These are phyloP conservation scores for Nemophila menziesii DNA, from an alignment of 257 asterid species.

Conservation along the genomic window DNA sequence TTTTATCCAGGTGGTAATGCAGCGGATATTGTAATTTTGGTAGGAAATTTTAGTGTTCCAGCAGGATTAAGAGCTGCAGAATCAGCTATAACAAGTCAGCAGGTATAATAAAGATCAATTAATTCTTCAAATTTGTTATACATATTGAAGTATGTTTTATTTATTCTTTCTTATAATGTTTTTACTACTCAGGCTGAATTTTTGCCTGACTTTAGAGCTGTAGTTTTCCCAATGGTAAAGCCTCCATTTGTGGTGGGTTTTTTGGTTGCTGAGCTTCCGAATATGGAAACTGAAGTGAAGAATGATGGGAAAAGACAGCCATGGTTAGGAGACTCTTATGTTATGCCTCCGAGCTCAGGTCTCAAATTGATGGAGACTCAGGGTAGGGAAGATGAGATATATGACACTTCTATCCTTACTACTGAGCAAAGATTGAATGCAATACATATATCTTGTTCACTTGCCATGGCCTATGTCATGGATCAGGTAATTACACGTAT, in stretches of 20 bases:
- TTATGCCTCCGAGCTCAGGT: slow-evolving; percentile 26
- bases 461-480: slow-evolving; percentile 91
- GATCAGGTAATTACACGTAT: slow-evolving; percentile 59
- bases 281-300: slow-evolving; percentile 19
- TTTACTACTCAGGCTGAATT: slow-evolving; percentile 59
- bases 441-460: slow-evolving; percentile 58
- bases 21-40: slow-evolving; percentile 69
- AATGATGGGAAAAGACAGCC: slow-evolving; percentile 27
- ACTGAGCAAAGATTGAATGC: slow-evolving; percentile 68
- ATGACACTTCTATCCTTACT: slow-evolving; percentile 34
- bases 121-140: slow-evolving; percentile 1
- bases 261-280: slow-evolving; percentile 85
- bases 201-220: slow-evolving; percentile 72
- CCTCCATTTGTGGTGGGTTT: slow-evolving; percentile 95
- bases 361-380: slow-evolving; percentile 35
- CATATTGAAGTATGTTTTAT: neutral
- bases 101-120: slow-evolving; percentile 28
- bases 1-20: slow-evolving; percentile 46
- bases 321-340: slow-evolving; percentile 28
- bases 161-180: slow-evolving; percentile 4
- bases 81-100: slow-evolving; percentile 58
- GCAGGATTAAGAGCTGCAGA: slow-evolving; percentile 84
- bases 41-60: slow-evolving; percentile 54
- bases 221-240: slow-evolving; percentile 83
- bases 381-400: slow-evolving; percentile 25